Conservation (phyloP, 1,284 basidiomycete species). For the Tilletia setariae region DNA sequence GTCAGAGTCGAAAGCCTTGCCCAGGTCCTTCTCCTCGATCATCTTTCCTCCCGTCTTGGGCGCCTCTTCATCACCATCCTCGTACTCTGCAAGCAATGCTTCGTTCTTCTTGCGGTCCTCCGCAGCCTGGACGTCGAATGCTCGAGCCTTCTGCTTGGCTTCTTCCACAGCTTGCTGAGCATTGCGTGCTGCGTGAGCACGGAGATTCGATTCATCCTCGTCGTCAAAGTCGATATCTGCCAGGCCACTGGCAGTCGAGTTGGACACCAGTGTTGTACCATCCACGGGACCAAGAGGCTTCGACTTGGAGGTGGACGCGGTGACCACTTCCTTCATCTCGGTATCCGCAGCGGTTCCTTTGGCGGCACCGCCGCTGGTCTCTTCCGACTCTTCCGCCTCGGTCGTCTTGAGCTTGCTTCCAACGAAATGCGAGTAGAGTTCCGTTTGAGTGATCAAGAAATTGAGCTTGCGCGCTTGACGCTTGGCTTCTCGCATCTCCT, state of each 20-base stretch:
- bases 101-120: constrained; percentile 69
- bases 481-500: constrained; percentile 92
- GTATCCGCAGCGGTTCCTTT: constrained; percentile 27
- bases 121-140: constrained; percentile 79
- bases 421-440: constrained; percentile 98
- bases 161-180: constrained; percentile 83
- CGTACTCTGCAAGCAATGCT: constrained; percentile 54
- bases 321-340: constrained; percentile 29
- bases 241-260: constrained; percentile 56
- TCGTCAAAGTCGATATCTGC: constrained; percentile 91
- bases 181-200: constrained; percentile 80
- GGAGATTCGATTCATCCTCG: constrained; percentile 85
- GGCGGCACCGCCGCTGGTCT: constrained; percentile 51
- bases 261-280: constrained; percentile 56
- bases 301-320: constrained; percentile 63
- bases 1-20: constrained; percentile 62
- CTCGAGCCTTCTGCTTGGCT: constrained; percentile 74
- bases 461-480: constrained; percentile 95
- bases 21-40: constrained; percentile 43
- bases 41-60: constrained; percentile 21
- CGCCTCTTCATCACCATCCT: constrained; percentile 28
- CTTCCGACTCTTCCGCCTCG: constrained; percentile 75
- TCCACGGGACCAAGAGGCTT: constrained; percentile 60
- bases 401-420: constrained; percentile 95
- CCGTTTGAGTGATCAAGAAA: constrained; percentile 98